Evolutionary conservation across 371 early-diverging fungal species (phyloP).

Genomic region (Syncephalastrum sp.): DNA sequence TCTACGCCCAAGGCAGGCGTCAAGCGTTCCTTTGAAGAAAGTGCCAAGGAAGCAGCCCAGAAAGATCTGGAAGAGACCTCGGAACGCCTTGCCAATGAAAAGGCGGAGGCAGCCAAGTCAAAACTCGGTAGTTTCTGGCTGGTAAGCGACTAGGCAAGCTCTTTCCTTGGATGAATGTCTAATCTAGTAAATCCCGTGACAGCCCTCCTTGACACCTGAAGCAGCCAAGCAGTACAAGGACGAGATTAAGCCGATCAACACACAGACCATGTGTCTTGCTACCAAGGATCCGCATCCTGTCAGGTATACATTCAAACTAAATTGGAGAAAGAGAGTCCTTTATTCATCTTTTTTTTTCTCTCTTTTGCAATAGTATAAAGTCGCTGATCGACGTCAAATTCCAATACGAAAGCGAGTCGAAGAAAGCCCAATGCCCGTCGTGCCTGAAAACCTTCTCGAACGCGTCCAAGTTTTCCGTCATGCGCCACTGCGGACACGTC

Average conservation of each 20-base stretch:
- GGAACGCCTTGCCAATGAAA: slow-evolving; percentile 50
- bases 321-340: not conserved
- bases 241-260: slow-evolving; percentile 47
- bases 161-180: slow-evolving; percentile 4
- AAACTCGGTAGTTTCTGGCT: slow-evolving; percentile 80
- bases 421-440: slow-evolving; percentile 70
- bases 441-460: slow-evolving; percentile 84
- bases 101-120: slow-evolving; percentile 54
- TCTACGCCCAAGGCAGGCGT: slow-evolving; percentile 7
- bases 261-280: slow-evolving; percentile 72
- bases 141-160: slow-evolving; percentile 35
- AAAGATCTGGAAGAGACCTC: slow-evolving; percentile 44
- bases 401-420: slow-evolving; percentile 41
- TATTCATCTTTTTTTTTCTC: not conserved
- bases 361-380: slow-evolving; percentile 59
- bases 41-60: slow-evolving; percentile 28
- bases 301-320: slow-evolving; percentile 36
- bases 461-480: slow-evolving; percentile 70
- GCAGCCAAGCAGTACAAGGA: slow-evolving; percentile 59
- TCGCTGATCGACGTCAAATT: slow-evolving; percentile 75
- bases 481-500: slow-evolving; percentile 86
- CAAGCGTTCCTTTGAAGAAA: slow-evolving; percentile 49
- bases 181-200: not conserved
- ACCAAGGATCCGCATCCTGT: slow-evolving; percentile 65
- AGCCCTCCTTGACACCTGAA: slow-evolving; percentile 79